Evolutionary conservation across 805 yeast species (phyloP).

Genomic region (Schwanniomyces polymorphus): DNA sequence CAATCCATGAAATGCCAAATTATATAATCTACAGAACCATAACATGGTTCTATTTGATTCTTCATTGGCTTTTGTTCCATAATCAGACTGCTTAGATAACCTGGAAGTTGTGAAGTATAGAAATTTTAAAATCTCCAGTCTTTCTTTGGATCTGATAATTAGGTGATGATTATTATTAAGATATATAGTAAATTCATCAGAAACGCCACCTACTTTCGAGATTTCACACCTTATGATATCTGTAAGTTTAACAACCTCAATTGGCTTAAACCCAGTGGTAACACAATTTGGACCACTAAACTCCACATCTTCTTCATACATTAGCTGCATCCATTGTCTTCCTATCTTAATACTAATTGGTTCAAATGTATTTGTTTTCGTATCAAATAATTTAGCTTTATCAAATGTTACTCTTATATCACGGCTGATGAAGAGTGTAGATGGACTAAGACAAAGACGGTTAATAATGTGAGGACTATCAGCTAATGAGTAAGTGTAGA

Average conservation of each 20-base stretch:
- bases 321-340: slow-evolving; percentile 62
- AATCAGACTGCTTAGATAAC: slow-evolving; percentile 34
- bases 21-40: slow-evolving; percentile 60
- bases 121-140: slow-evolving; percentile 66
- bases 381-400: slow-evolving; percentile 48
- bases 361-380: slow-evolving; percentile 46
- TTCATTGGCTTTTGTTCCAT: slow-evolving; percentile 17
- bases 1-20: slow-evolving; percentile 67
- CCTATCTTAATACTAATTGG: slow-evolving; percentile 72
- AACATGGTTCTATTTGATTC: slow-evolving; percentile 13
- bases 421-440: slow-evolving; percentile 31
- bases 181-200: slow-evolving; percentile 36
- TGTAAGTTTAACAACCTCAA: slow-evolving; percentile 30
- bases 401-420: slow-evolving; percentile 38
- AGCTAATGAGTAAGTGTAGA: slow-evolving; percentile 33
- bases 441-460: slow-evolving; percentile 34
- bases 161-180: slow-evolving; percentile 25
- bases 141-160: slow-evolving; percentile 32
- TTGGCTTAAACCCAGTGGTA: slow-evolving; percentile 31
- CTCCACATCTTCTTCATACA: slow-evolving; percentile 20
- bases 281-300: slow-evolving; percentile 19
- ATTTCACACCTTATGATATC: slow-evolving; percentile 39
- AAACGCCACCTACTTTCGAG: slow-evolving; percentile 20
- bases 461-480: slow-evolving; percentile 34
- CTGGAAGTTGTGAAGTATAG: slow-evolving; percentile 66